Evolutionary conservation across 805 yeast genomes (phyloP), one percentile per base, ranked within the genome.

Genomic region (Candida peoriensis): DNA sequence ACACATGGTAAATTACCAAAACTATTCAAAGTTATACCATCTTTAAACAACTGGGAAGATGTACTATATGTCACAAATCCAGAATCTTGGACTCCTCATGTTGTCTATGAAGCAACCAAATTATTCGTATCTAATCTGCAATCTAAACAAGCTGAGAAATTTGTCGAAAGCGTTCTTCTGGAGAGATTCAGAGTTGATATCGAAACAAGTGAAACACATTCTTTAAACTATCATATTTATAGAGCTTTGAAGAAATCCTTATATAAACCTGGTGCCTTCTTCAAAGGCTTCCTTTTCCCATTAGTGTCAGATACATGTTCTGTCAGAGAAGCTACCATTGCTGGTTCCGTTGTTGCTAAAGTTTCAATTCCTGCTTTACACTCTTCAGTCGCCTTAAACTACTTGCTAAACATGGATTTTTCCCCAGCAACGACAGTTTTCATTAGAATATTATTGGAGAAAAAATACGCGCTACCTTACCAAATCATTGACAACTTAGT

Each of bases 1-100:
- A 82, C 89, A 25, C 95, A 93, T 52, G 99, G 98, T 32, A 89
- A 89, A 60, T 70, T 93, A 34, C 98, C 98, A n/a, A 89, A 90
- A 53, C 74, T 94, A 22, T 93, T 93, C 69, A 93, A 93, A 57
- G 95, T 93, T 33, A 74, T 94, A 37, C 99, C 99, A 23, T 74
- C 95, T 4, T 71, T 93, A 46, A 81, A 74, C 48, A 90, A 90
- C 62, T 93, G 99, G 99, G 88, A 88, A 57, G 97, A 90, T 57
- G 82, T 93, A 22, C 65, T 93, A 23, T 90, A 78, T 54, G 96
- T 93, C 26, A 89, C 97, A 2, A 78, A 87, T 47, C 98, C 98
- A 8, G 88, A 78, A 43, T 64, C 70, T 20, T 93, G 99, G 99
- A 84, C 97, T 13, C 89, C 97, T 13, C 90, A 89, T 52, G 96